Conservation (phyloP, 805 yeast genomes). For the Dipodascus geniculatus region DNA sequence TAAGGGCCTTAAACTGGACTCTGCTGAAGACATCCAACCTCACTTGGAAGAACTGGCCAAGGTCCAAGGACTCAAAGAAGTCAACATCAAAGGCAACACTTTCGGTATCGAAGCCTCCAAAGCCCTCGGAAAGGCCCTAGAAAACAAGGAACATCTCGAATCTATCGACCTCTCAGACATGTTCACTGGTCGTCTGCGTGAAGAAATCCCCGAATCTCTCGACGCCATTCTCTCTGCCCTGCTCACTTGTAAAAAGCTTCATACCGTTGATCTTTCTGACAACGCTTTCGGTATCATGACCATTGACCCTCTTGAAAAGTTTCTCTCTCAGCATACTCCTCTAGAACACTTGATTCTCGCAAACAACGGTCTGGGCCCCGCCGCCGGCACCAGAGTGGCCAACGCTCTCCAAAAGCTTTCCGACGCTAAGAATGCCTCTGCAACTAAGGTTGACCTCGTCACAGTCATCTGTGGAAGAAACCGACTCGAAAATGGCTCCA, state of each 20-base stretch:
- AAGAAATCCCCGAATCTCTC: slow-evolving; percentile 84
- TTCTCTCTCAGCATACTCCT: slow-evolving; percentile 61
- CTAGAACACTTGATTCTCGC: slow-evolving; percentile 79
- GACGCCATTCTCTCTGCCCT: slow-evolving; percentile 62
- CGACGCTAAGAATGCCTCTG: slow-evolving; percentile 41
- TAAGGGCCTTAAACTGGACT: slow-evolving; percentile 63
- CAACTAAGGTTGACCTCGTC: slow-evolving; percentile 41
- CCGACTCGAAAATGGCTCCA: slow-evolving; percentile 91
- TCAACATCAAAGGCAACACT: slow-evolving; percentile 88
- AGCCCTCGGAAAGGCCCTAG: slow-evolving; percentile 48
- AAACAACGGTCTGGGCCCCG: slow-evolving; percentile 97
- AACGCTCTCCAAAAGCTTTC: slow-evolving; percentile 67
- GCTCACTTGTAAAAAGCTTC: slow-evolving; percentile 53
- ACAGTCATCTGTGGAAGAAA: slow-evolving; percentile 96
- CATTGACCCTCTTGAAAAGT: slow-evolving; percentile 76
- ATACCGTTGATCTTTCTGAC: slow-evolving; percentile 75
- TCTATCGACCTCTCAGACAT: slow-evolving; percentile 78
- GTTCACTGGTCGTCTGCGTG: slow-evolving; percentile 88
- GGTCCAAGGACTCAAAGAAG: slow-evolving; percentile 32
- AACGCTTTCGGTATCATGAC: slow-evolving; percentile 96
- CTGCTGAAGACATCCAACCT: slow-evolving; percentile 62
- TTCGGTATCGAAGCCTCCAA: slow-evolving; percentile 84
- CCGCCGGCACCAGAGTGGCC: slow-evolving; percentile 92
- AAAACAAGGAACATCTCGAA: slow-evolving; percentile 32
- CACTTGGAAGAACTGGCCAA: slow-evolving; percentile 43